Evolutionary conservation across 176 grass and related monocot species (phyloP), one percentile per base, ranked within the genome.

Genomic region (Bothriochloa decipiens): DNA sequence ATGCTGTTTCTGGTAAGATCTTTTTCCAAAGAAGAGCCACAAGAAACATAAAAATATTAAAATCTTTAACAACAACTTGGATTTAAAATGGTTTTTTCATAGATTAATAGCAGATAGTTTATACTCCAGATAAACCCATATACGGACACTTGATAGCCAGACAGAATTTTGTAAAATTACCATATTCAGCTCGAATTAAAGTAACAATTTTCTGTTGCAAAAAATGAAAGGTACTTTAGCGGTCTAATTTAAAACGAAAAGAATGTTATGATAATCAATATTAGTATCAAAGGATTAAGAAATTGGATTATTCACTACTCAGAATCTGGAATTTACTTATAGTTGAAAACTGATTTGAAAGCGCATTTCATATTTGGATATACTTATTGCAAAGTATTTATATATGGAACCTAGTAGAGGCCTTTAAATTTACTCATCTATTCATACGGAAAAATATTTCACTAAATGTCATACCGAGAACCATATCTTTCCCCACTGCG

Each of bases 401-500:
- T n/a, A n/a, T n/a, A n/a, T n/a, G n/a, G n/a, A n/a, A n/a, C n/a
- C n/a, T n/a, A n/a, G n/a, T n/a, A n/a, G n/a, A n/a, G n/a, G n/a
- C n/a, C n/a, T n/a, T n/a, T n/a, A n/a, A n/a, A n/a, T n/a, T n/a
- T n/a, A n/a, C n/a, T n/a, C n/a, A n/a, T n/a, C n/a, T n/a, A n/a
- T 17, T 47, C 4, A 47, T 47, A 47, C 0, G 3, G 3, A 22
- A 5, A 76, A 46, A 0, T n/a, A 18, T 42, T 72, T 10, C n/a
- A 6, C 41, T 68, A 11, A 0, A 28, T 12, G 8, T 11, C 77
- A 76, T 89, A 89, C 83, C 71, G 83, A 89, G 52, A 89, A 33
- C 82, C 82, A 89, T 69, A 89, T 89, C 70, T 89, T 89, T 1
- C 70, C 87, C 87, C 87, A 89, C 4, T 89, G 77, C 32, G 88